Evolutionary conservation across 148 eudicot species (phyloP).

Genomic region (Heliosperma pusillum): DNA sequence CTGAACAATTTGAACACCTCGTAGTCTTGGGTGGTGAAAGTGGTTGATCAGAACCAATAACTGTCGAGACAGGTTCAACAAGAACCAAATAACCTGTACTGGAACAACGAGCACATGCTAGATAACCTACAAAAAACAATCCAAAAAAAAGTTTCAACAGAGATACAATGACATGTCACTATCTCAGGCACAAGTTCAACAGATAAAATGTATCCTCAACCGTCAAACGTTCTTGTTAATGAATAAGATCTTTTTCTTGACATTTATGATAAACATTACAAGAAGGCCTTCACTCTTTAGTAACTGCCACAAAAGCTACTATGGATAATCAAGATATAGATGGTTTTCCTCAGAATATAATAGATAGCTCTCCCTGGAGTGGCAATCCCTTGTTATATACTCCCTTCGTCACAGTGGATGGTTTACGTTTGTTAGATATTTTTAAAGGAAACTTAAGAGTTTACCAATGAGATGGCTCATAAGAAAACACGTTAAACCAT

Average conservation of each 20-base stretch:
- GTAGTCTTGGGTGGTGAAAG: conserved; percentile 71
- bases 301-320: neutral
- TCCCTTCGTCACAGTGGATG: neutral
- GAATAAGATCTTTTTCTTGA: neutral
- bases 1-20: conserved; percentile 88
- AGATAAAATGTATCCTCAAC: neutral
- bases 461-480: neutral
- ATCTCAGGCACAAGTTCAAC: neutral
- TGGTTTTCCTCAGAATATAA: neutral
- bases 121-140: conserved; percentile 61
- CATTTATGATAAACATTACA: neutral
- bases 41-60: conserved; percentile 61
- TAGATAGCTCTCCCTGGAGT: neutral
- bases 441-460: no score
- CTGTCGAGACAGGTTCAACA: conserved; percentile 69
- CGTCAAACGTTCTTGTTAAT: neutral
- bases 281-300: neutral
- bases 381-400: neutral
- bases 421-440: neutral
- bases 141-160: neutral
- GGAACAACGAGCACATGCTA: conserved; percentile 96
- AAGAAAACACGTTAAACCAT: neutral
- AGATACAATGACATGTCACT: neutral
- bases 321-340: neutral
- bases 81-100: conserved; percentile 82